phyloP scores from a whole-genome alignment of 345 rosid genomes.

The Hibiscus mutabilis region DNA sequence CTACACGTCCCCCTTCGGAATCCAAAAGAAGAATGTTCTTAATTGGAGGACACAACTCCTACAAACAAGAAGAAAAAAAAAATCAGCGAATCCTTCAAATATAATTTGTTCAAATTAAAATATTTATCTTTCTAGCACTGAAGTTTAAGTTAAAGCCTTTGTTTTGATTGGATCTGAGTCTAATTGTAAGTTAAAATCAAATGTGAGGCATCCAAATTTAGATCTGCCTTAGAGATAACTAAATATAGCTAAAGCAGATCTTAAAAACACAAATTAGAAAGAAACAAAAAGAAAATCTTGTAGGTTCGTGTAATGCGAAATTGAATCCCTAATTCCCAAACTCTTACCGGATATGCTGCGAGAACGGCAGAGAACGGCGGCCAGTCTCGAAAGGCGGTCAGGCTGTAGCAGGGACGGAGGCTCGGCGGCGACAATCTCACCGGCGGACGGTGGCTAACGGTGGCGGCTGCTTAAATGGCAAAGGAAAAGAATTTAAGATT shows the following conservation, averaged over 20 bases:
- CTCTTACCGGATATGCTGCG: too few relatives aligned
- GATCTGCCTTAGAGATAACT: slow-evolving; percentile 1
- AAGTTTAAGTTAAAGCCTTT: background rate
- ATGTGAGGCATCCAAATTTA: background rate
- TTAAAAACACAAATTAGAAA: background rate
- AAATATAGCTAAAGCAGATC: background rate
- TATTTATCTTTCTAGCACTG: background rate
- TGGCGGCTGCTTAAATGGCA: too few relatives aligned
- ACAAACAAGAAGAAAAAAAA: background rate
- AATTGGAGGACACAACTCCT: slow-evolving; percentile 60
- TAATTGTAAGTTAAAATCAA: background rate
- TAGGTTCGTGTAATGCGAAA: background rate
- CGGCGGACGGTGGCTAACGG: too few relatives aligned
- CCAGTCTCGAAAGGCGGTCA: too few relatives aligned
- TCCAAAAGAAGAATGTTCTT: slow-evolving; percentile 73
- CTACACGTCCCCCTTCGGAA: slow-evolving; percentile 75
- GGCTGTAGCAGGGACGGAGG: too few relatives aligned
- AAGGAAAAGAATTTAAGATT: too few relatives aligned
- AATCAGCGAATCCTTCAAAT: background rate
- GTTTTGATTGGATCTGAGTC: slow-evolving; percentile 1
- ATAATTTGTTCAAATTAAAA: background rate
- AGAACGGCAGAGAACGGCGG: too few relatives aligned
- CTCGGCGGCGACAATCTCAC: too few relatives aligned
- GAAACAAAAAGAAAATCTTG: background rate
- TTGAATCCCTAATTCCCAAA: too few relatives aligned